Evolutionary conservation across 1,284 basidiomycete genomes (phyloP), one percentile per base, ranked within the genome.

Genomic region (Cronartium ribicola): DNA sequence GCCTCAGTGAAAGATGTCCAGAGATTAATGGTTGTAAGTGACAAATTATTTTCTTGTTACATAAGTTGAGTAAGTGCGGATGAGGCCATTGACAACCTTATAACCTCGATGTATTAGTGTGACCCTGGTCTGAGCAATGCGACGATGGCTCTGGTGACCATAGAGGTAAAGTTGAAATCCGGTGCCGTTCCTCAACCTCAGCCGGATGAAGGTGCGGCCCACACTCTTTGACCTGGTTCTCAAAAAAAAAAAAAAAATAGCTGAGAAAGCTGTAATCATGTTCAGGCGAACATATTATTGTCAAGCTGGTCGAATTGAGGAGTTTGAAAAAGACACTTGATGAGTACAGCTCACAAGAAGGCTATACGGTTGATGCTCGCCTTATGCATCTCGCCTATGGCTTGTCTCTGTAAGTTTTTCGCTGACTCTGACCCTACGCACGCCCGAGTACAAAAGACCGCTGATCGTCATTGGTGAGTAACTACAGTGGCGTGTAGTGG

Each of bases 1-100:
- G 77, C 80, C 10, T 59, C 70, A 5, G 78, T 81, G 14, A 57
- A 76, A 41, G 75, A 77, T 55, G 77, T 77, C 11, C 79, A 77
- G 14, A 75, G 76, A 0, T 75, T 77, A n/a, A 78, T 80, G 77
- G 62, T 63, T 14, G 60, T 71, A 46, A 71, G 61, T 63, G 39
- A 22, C 43, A n/a, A 29, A 29, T 29, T 29, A 29, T 29, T 29
- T 29, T 29, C 29, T 29, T 29, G 29, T 29, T 29, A 29, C 29
- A 29, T 29, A 29, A 29, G 29, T 29, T 29, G 29, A 29, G 29
- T 29, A 29, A 29, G 29, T 1, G 29, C 29, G 29, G 29, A 29
- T 29, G 29, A 29, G 29, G 14, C 22, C 14, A 55, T n/a, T 55
- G n/a, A n/a, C 22, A 14, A 55, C 48, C 2, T 1, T 5, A 22